Evolutionary conservation across 2,329 filamentous ascomycete genomes (phyloP).

Genomic region (Sporothrix euskadiensis): DNA sequence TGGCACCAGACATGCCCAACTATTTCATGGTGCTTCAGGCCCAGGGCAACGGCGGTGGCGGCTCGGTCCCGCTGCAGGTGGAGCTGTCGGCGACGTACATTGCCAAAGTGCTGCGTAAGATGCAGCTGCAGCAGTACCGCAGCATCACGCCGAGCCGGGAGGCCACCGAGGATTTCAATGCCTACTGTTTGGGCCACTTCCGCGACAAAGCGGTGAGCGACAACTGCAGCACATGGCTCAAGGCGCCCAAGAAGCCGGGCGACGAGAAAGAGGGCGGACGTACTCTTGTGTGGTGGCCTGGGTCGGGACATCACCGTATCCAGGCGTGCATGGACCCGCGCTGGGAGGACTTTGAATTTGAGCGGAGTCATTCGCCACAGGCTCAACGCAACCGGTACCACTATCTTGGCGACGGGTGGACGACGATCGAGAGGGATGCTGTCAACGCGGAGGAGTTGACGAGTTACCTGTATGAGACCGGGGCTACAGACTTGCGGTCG

Average conservation of each 20-base stretch:
- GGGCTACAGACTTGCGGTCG: constrained; percentile 1
- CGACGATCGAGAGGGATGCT: constrained; percentile 16
- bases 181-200: constrained; percentile 28
- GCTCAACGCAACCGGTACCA: constrained; percentile 24
- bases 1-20: constrained; percentile 4
- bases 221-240: constrained; percentile 8
- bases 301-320: constrained; percentile 28
- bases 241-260: not conserved
- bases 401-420: constrained; percentile 29
- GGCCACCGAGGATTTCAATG: constrained; percentile 33
- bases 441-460: not conserved
- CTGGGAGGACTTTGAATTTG: constrained; percentile 31
- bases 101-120: constrained; percentile 33
- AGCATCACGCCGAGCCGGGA: constrained; percentile 29
- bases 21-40: constrained; percentile 24
- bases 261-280: constrained; percentile 23
- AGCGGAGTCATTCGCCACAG: not conserved
- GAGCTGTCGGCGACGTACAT: constrained; percentile 32
- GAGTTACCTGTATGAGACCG: not conserved
- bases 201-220: not conserved
- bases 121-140: constrained; percentile 28
- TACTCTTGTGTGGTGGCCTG: constrained; percentile 31
- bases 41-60: constrained; percentile 29
- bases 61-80: constrained; percentile 30
- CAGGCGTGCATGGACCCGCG: constrained; percentile 19